Evolutionary conservation across 1,284 basidiomycete genomes (phyloP), one percentile per base, ranked within the genome.

Genomic region (Ceratobasidium sp.): DNA sequence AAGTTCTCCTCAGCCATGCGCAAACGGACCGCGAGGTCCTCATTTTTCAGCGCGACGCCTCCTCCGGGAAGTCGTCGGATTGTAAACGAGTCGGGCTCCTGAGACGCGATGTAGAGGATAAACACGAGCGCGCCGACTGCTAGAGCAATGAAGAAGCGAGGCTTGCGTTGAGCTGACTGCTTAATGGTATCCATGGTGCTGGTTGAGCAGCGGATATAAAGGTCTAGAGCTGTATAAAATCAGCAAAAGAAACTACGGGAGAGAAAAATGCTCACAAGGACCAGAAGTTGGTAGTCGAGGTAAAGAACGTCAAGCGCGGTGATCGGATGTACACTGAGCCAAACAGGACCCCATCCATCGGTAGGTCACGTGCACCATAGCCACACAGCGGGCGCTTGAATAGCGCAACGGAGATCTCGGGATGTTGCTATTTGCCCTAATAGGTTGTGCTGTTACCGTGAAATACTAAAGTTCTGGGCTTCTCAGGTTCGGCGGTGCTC

Each of bases 1-100:
- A 65, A 65, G 64, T 65, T 65, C 44, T 65, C 64, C 41, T 65
- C 64, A n/a, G 64, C 64, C 64, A 65, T 65, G 64, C 48, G 64
- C 23, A 65, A 18, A 4, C 64, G 64, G 44, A 65, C 30, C 38
- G 64, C 41, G 64, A 65, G 64, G 41, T 65, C 64, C 64, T 65
- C 64, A 48, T 65, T 65, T 65, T 44, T 41, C 33, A 65, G 46
- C 64, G 46, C 64, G 14, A 65, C 64, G 27, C 64, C 64, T 65
- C 64, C 64, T n/a, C 64, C 64, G n/a, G 64, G 64, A 23, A 65
- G 64, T 30, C 64, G 64, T 6, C 23, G 64, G 44, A 65, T 46
- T 18, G 41, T 46, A 30, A 65, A 23, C 0, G 30, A 18, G 2
- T 65, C 46, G 20, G 38, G 23, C 41, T 65, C 18, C 27, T 65